phyloP scores from a whole-genome alignment of 208 protist genomes.

The Sergeia podlipaevii region DNA sequence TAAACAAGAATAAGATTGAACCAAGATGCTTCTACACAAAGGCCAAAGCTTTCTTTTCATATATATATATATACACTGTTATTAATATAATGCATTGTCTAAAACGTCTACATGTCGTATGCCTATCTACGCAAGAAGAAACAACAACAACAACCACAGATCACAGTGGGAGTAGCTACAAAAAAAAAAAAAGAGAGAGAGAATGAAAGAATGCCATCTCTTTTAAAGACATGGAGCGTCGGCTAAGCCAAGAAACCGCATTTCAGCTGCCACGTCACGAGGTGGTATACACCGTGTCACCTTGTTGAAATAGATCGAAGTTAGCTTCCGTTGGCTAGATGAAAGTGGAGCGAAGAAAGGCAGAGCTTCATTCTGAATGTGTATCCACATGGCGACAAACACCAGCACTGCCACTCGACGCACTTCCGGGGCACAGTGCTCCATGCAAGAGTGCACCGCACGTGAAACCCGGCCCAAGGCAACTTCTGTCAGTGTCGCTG shows the following conservation, averaged over 20 bases:
- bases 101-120: no score
- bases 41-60: no score
- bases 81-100: no score
- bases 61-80: no score
- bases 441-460: constrained; percentile 22
- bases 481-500: constrained; percentile 20
- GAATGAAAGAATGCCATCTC: neutral
- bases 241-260: constrained; percentile 16
- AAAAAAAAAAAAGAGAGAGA: constrained; percentile 2
- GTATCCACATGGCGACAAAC: constrained; percentile 31
- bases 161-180: neutral
- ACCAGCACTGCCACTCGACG: constrained; percentile 18
- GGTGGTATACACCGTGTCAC: neutral
- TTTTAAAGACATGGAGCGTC: constrained; percentile 11
- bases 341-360: constrained; percentile 44
- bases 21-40: no score
- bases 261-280: constrained; percentile 24
- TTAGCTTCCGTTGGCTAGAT: constrained; percentile 41
- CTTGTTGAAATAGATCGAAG: constrained; percentile 48
- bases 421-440: constrained; percentile 42
- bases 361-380: constrained; percentile 24
- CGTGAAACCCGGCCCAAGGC: constrained; percentile 31
- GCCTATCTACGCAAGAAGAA: no score
- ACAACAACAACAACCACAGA: neutral
- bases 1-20: no score